Evolutionary conservation across 2,329 filamentous ascomycete species (phyloP).

Genomic region (Fusarium sp.): DNA sequence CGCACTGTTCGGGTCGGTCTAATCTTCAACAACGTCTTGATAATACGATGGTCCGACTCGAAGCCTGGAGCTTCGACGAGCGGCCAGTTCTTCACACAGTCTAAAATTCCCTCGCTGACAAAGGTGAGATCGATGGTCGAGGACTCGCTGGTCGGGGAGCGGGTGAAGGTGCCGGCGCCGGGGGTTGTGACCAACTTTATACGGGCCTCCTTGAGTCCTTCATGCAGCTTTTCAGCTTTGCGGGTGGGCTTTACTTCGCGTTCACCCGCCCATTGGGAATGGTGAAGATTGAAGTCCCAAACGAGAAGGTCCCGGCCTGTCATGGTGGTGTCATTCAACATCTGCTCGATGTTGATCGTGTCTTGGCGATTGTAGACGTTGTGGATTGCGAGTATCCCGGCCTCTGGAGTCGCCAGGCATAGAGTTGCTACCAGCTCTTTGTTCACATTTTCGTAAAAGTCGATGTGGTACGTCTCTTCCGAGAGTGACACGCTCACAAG

Average conservation of each 20-base stretch:
- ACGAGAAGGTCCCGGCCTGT: slow-evolving; percentile 1
- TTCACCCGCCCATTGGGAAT: slow-evolving; percentile 6
- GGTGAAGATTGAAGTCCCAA: slow-evolving; percentile 22
- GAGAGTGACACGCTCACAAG: slow-evolving; percentile 4
- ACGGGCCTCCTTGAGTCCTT: not conserved
- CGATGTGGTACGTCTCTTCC: not conserved
- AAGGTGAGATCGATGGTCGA: slow-evolving; percentile 20
- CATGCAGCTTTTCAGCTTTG: not conserved
- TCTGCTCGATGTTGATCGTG: not conserved
- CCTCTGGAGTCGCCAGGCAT: not conserved
- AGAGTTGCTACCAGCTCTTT: slow-evolving; percentile 9
- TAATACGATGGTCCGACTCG: slow-evolving; percentile 6
- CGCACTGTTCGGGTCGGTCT: not conserved
- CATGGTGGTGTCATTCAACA: not conserved
- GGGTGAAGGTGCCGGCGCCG: slow-evolving; percentile 11
- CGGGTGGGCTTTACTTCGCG: not conserved
- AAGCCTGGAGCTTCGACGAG: not conserved
- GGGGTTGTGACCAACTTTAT: slow-evolving; percentile 1
- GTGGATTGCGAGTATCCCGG: slow-evolving; percentile 2
- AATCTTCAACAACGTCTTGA: not conserved
- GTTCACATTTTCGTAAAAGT: slow-evolving; percentile 1
- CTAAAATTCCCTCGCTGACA: not conserved
- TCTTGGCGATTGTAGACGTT: slow-evolving; percentile 12
- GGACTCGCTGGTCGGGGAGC: not conserved
- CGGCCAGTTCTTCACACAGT: not conserved